Percentiles rank a stretch among this genome's conserved stretches.
These are phyloP conservation scores for Acanthamoeba quina DNA, from an alignment of 208 protist genomes.

Conservation along the genomic window DNA sequence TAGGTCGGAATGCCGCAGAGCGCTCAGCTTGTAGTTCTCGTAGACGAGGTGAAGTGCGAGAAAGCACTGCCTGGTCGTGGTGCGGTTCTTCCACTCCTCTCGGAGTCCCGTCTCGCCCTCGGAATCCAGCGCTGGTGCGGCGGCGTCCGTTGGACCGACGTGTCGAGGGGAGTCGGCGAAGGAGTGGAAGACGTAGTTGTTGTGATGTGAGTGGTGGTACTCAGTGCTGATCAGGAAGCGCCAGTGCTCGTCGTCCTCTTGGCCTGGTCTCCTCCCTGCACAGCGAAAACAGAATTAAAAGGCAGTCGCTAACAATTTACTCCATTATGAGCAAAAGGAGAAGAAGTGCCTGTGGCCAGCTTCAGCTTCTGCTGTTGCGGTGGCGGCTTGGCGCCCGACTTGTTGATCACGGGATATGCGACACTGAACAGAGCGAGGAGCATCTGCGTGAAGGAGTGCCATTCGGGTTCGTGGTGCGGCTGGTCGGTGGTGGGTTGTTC, in stretches of 20 bases:
- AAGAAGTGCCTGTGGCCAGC: background rate
- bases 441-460: background rate
- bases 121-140: background rate
- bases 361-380: background rate
- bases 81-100: background rate
- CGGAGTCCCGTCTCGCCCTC: background rate
- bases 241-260: conserved; percentile 33
- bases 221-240: background rate
- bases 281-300: background rate
- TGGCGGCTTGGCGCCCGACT: background rate
- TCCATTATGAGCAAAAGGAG: background rate
- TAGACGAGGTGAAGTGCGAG: conserved; percentile 52
- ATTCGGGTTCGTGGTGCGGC: conserved; percentile 18
- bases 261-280: background rate
- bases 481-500: background rate
- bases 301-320: background rate
- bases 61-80: background rate
- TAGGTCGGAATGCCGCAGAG: background rate
- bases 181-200: conserved; percentile 22
- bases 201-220: background rate
- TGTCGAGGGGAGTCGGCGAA: background rate
- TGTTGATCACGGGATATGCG: background rate
- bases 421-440: background rate
- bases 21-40: conserved; percentile 55
- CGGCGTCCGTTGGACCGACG: background rate